Conservation (phyloP, 768 basidiomycete species). For the Coprinopsis strossmayeri region DNA sequence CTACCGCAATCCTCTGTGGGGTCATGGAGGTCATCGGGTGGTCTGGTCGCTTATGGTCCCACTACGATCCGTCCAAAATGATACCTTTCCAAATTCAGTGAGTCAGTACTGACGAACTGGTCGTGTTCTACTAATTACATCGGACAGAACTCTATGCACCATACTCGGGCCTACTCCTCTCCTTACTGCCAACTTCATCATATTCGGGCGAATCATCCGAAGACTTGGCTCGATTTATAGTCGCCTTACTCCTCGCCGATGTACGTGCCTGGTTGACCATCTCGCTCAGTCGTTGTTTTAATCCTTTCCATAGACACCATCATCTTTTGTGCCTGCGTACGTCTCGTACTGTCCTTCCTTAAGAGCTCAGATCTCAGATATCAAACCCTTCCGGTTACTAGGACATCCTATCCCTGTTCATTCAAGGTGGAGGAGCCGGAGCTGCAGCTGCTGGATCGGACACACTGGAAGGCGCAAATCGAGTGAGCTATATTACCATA, state of each 20-base stretch:
- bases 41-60: constrained; percentile 49
- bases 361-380: neutral
- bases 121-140: constrained; percentile 1
- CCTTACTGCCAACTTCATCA: constrained; percentile 50
- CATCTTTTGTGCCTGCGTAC: constrained; percentile 31
- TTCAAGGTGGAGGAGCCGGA: constrained; percentile 37
- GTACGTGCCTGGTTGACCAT: constrained; percentile 20
- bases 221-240: constrained; percentile 43
- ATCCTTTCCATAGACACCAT: constrained; percentile 26
- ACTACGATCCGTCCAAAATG: constrained; percentile 16
- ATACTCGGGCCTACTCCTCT: constrained; percentile 53
- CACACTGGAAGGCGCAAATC: neutral
- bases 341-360: constrained; percentile 1
- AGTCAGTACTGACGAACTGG: constrained; percentile 9
- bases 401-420: constrained; percentile 53
- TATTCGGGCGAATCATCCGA: constrained; percentile 40
- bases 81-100: constrained; percentile 36
- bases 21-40: constrained; percentile 49
- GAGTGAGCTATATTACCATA: neutral
- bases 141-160: constrained; percentile 31
- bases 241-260: constrained; percentile 34
- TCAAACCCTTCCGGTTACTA: constrained; percentile 4
- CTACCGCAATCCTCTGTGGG: constrained; percentile 41
- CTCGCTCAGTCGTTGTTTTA: neutral
- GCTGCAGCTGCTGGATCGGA: neutral